Conservation (phyloP, 306 rosid species). For the Erythrophleum fordii region DNA sequence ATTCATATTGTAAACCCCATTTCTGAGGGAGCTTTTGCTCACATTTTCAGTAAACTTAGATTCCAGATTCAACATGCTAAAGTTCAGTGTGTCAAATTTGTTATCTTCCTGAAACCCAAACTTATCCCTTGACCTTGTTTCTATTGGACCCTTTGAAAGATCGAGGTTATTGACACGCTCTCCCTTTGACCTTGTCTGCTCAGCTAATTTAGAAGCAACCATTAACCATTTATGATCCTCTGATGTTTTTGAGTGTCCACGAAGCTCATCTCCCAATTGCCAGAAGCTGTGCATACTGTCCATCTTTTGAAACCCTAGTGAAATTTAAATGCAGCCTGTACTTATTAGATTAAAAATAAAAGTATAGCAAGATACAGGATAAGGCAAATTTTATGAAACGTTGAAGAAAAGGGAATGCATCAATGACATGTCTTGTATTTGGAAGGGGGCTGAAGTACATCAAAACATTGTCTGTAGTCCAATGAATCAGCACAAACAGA, state of each 20-base stretch:
- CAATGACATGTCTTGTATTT: not conserved
- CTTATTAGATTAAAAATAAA: constrained; percentile 16
- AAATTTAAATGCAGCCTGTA: constrained; percentile 17
- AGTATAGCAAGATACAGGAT: not conserved
- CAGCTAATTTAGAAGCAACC: constrained; percentile 96
- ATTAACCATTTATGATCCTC: constrained; percentile 95
- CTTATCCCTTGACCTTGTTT: constrained; percentile 77
- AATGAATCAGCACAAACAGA: not conserved
- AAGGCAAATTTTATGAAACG: not conserved
- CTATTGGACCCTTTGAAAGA: constrained; percentile 74
- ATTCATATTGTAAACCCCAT: constrained; percentile 69
- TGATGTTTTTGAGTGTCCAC: constrained; percentile 87
- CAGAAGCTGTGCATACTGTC: constrained; percentile 86
- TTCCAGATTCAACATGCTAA: constrained; percentile 79
- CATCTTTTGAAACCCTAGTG: constrained; percentile 61
- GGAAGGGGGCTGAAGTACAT: not conserved
- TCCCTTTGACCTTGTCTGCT: constrained; percentile 87
- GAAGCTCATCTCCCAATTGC: constrained; percentile 97
- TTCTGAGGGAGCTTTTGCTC: constrained; percentile 70
- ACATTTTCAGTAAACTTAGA: constrained; percentile 63
- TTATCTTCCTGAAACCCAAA: constrained; percentile 92
- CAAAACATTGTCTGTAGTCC: not conserved
- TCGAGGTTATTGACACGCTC: constrained; percentile 95
- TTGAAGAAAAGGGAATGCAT: not conserved
- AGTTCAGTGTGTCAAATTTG: constrained; percentile 81